Evolutionary conservation across 805 yeast genomes (phyloP), one percentile per base, ranked within the genome.

Genomic region (Candida quercuum): DNA sequence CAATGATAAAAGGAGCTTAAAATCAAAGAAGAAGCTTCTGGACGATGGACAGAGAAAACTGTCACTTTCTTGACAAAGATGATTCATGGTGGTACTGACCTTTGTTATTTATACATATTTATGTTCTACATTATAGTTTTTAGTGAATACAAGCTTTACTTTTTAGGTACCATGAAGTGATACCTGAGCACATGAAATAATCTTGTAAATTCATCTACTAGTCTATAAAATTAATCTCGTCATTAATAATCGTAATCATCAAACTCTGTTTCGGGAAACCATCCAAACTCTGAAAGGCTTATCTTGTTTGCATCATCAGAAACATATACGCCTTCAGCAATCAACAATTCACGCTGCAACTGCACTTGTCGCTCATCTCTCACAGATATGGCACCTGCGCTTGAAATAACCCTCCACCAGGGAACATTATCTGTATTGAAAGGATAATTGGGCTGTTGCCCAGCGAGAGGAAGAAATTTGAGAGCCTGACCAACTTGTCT

Each of bases 331-430:
- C 74, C 72, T 56, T 84, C 91, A 0, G 44, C 51, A 15, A 55
- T 40, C 17, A 83, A 58, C 33, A 51, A 46, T 6, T 61, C 57
- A 10, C 69, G 66, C 52, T 83, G 91, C 17, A 52, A 46, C 11
- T 51, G 45, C 36, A 72, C 75, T 2, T 72, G 70, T 19, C 56
- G 56, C 0, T 52, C 59, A 9, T 53, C 73, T 31, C 84, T 54
- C 3, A 72, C 71, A 5, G 87, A 73, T 3, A 84, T 77, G 15
- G 59, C 63, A 0, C 93, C 93, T 14, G 72, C 59, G n/a, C 83
- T 65, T 18, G 72, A 69, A 9, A 85, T 63, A 2, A 85, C 84
- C 25, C 94, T 60, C 91, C 91, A 84, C 94, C 94, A 85, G 4
- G 91, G 91, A 12, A 83, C 71, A 9, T 61, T 62, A 29, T 30